Conservation (phyloP, 139 green algal genomes). For the Chlorella ohadii region DNA sequence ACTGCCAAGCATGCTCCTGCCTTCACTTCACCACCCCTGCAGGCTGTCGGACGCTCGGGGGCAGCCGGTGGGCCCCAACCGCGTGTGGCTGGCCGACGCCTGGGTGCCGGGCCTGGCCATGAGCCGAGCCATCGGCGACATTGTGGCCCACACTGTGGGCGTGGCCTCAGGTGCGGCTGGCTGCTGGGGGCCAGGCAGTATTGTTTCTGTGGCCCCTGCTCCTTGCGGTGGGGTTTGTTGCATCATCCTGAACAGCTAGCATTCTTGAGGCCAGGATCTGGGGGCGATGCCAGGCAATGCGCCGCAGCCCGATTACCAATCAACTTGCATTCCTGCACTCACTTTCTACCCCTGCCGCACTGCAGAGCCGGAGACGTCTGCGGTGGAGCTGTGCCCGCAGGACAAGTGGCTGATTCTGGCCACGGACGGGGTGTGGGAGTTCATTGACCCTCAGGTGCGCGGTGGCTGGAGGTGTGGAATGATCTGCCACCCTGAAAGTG, state of each 20-base stretch:
- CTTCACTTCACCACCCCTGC: not conserved
- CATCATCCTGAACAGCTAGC: too few relatives aligned
- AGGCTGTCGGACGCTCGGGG: conserved; percentile 79
- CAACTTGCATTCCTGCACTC: too few relatives aligned
- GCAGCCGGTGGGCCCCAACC: conserved; percentile 79
- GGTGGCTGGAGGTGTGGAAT: too few relatives aligned
- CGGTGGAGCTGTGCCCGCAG: conserved; percentile 66
- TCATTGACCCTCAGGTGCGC: conserved; percentile 63
- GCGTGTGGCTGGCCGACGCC: conserved; percentile 82
- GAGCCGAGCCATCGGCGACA: conserved; percentile 86
- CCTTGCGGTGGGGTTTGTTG: too few relatives aligned
- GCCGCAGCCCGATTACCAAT: too few relatives aligned
- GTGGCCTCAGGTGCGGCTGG: conserved; percentile 57
- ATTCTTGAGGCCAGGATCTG: too few relatives aligned
- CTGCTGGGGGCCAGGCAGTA: not conserved
- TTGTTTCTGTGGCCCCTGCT: too few relatives aligned
- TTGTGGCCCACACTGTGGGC: conserved; percentile 83
- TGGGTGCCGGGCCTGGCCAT: conserved; percentile 93
- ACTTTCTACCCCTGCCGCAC: not conserved
- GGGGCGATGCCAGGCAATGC: too few relatives aligned
- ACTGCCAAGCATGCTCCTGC: too few relatives aligned
- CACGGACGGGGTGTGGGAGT: conserved; percentile 96
- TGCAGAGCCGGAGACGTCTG: conserved; percentile 71
- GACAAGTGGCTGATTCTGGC: conserved; percentile 91
- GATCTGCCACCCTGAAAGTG: too few relatives aligned